These are phyloP conservation scores for Elsinoe batatas DNA, from an alignment of 2,329 filamentous ascomycete genomes.

Conservation along the genomic window DNA sequence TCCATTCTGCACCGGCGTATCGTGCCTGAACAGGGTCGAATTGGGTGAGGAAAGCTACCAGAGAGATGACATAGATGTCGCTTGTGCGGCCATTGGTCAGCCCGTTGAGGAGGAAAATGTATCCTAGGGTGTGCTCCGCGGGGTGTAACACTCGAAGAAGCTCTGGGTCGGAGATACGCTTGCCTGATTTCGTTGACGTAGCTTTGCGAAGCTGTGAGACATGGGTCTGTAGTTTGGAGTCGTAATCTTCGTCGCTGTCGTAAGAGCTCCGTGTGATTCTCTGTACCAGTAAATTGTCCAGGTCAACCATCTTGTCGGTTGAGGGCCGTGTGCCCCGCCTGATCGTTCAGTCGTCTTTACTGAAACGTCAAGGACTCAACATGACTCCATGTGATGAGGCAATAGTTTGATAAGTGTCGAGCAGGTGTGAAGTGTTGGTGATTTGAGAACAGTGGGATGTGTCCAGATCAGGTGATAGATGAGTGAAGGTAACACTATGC, in stretches of 20 bases:
- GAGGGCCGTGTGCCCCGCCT: not conserved
- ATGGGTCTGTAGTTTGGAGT: not conserved
- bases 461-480: no score
- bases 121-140: constrained; percentile 48
- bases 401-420: no score
- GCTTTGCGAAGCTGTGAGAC: constrained; percentile 6
- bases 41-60: constrained; percentile 36
- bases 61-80: constrained; percentile 16
- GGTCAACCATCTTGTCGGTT: constrained; percentile 9
- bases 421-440: no score
- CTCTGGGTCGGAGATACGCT: constrained; percentile 4
- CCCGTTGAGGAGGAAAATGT: constrained; percentile 45
- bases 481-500: not conserved
- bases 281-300: not conserved
- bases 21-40: constrained; percentile 47
- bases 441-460: no score
- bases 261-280: not conserved
- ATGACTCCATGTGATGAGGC: not conserved
- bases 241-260: not conserved
- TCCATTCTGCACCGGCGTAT: constrained; percentile 43
- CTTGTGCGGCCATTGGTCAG: constrained; percentile 36
- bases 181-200: constrained; percentile 5
- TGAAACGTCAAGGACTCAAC: not conserved
- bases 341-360: not conserved
- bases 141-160: constrained; percentile 40